A percentile compares a stretch with the other conserved stretches of the same genome.
Conservation (phyloP, 139 green algal species). For the Volvox reticuliferus region DNA sequence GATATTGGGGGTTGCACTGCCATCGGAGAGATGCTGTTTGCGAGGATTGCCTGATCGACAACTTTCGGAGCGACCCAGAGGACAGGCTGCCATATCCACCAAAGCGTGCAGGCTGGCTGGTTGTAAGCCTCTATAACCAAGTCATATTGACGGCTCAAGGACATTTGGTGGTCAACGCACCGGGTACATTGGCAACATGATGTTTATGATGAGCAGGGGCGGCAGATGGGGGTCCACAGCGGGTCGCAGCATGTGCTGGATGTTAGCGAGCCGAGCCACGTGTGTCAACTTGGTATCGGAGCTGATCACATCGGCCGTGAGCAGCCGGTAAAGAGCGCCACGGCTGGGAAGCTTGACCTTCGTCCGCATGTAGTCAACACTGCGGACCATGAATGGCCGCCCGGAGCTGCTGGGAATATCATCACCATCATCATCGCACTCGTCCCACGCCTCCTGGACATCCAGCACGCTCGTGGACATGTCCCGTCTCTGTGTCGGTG, state of each 20-base stretch:
- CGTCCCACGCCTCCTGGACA: slow-evolving; percentile 29
- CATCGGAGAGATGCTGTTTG: too few species aligned
- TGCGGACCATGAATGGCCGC: slow-evolving; percentile 69
- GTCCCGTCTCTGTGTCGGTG: neutral
- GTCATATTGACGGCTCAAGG: too few species aligned
- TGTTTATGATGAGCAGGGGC: slow-evolving; percentile 86
- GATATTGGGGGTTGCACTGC: too few species aligned
- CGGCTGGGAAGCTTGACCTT: slow-evolving; percentile 64
- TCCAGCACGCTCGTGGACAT: neutral
- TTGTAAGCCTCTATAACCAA: too few species aligned
- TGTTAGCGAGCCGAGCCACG: slow-evolving; percentile 75
- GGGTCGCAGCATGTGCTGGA: slow-evolving; percentile 65
- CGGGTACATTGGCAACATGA: slow-evolving; percentile 87
- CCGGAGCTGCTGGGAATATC: neutral
- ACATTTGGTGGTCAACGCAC: slow-evolving; percentile 27
- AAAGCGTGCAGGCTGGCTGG: too few species aligned
- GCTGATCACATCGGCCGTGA: slow-evolving; percentile 79
- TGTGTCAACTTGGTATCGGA: slow-evolving; percentile 83
- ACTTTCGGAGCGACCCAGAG: too few species aligned
- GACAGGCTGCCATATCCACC: too few species aligned
- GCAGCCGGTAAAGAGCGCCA: slow-evolving; percentile 78
- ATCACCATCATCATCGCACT: neutral
- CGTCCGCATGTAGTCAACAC: slow-evolving; percentile 74
- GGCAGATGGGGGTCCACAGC: slow-evolving; percentile 64
- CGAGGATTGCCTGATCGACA: too few species aligned